Base-by-base conservation (phyloP, 2,329 filamentous ascomycete genomes). In the Trichoderma koningii region DNA sequence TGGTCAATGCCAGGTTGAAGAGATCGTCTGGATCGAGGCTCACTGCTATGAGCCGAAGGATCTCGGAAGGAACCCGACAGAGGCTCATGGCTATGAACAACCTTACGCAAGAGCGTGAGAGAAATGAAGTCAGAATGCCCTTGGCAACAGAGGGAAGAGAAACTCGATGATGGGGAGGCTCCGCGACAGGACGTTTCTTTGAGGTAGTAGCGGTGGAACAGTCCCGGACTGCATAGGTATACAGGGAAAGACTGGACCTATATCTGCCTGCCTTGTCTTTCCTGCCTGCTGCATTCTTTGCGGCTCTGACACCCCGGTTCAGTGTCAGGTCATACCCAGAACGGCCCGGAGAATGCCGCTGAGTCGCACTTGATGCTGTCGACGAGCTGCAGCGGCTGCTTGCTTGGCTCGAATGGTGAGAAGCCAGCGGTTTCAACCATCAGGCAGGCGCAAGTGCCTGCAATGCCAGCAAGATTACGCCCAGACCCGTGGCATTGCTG, bases 41-140 rank as follows among this genome's bases (percentile, higher is more conserved):
- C 7, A 78, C 77, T 7, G 83, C 79, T 59, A 91, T 82, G 59
- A 84, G 80, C 56, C 84, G 83, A 30, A 89, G 76, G n/a, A 91
- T 78, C 74, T 91, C 89, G 71, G 85, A 87, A 0, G 89, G 88
- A 14, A 91, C 66, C 17, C 66, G 68, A 42, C 73, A 65, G 23
- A 80, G 69, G 55, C 73, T 71, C 74, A 78, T 77, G 48, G 17
- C 47, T 21, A 10, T 34, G 14, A 14, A 23, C 19, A 21, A 9
- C 30, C 21, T 2, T 23, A 3, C 41, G 10, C 34, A 23, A 42
- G 21, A 34, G 14, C 26, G 26, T 41, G 44, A 19, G 5, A 19
- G 4, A n/a, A 19, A n/a, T 2, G 38, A 3, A 34, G n/a, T 42
- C 28, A 30, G 28, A 7, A 7, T 6, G 28, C 7, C 1, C 2